Percentiles rank a stretch among this genome's conserved stretches.
These are phyloP conservation scores for Vitis hybrid DNA, from an alignment of 177 flowering plant species.

Conservation along the genomic window DNA sequence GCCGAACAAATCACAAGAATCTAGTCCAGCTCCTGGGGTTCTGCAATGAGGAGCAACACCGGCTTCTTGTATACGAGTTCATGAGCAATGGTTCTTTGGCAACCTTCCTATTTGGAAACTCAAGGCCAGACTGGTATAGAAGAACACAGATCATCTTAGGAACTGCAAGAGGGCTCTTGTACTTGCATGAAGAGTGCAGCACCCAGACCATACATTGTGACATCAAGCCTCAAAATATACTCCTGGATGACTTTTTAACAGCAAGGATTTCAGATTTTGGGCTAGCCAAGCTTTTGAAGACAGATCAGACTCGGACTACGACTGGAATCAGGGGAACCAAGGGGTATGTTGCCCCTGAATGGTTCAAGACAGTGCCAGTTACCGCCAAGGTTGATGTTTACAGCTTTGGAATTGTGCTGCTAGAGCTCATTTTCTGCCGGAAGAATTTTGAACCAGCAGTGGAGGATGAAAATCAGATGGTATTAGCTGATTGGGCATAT, in stretches of 20 bases:
- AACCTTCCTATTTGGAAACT: not conserved
- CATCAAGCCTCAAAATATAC: constrained; percentile 56
- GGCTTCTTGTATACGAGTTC: constrained; percentile 3
- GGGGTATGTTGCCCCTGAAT: constrained; percentile 60
- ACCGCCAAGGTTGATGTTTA: constrained; percentile 47
- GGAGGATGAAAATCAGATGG: constrained; percentile 2
- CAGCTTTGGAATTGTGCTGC: constrained; percentile 47
- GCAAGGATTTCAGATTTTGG: constrained; percentile 55
- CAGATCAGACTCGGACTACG: constrained; percentile 34
- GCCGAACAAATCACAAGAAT: constrained; percentile 54
- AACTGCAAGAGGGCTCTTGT: constrained; percentile 40
- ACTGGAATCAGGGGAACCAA: constrained; percentile 49
- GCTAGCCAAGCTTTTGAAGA: constrained; percentile 43
- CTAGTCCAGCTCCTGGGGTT: constrained; percentile 47
- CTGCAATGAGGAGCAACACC: constrained; percentile 38
- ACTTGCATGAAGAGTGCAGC: constrained; percentile 51
- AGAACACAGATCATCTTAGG: constrained; percentile 35
- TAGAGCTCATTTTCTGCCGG: constrained; percentile 48
- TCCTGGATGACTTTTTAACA: constrained; percentile 34
- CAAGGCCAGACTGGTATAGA: constrained; percentile 38
- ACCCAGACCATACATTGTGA: constrained; percentile 55
- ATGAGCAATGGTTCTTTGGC: constrained; percentile 41
- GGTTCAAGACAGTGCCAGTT: constrained; percentile 39
- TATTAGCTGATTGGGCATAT: constrained; percentile 45
- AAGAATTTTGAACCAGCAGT: constrained; percentile 15